Evolutionary conservation across 768 basidiomycete species (phyloP), one percentile per base, ranked within the genome.

Genomic region (Galerina sulciceps): DNA sequence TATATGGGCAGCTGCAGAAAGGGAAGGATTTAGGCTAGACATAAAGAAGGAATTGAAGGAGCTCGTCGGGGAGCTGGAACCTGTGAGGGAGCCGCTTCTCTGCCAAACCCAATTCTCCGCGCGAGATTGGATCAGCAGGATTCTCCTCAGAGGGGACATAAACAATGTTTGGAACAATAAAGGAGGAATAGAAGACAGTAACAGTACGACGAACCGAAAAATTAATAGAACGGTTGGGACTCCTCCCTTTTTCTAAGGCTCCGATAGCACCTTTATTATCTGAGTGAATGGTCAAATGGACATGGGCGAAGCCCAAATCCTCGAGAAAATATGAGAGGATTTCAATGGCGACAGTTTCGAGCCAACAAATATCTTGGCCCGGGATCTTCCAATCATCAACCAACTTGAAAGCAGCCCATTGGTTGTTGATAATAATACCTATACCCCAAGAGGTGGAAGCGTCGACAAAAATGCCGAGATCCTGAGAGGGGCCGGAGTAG

Each of bases 181-280:
- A 68, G 0, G 46, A 46, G 0, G 64, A 45, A 1, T 46, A 43
- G 1, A 68, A 57, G 2, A 71, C 42, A 0, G 61, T 41, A n/a
- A 58, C 57, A 5, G 55, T 64, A 6, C 69, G 65, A 3, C 69
- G 51, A 10, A 76, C 60, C 22, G 67, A 67, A 1, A 65, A 34
- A 57, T 78, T 76, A 22, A 73, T 65, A 42, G 67, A 36, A 20
- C 55, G 58, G 42, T 75, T 79, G 0, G 58, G 53, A 49, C 71
- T 67, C 2, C 71, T 58, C 1, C 76, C 76, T 42, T 72, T 72
- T 1, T 51, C 48, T 22, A 72, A 65, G 10, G 76, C 66, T 3
- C 74, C 70, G 36, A 79, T 75, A 2, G 69, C 66, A 6, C 76
- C 76, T 23, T 72, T 53, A 59, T 79, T 79, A 61, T 79, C 75